phyloP scores from a whole-genome alignment of 2,329 filamentous ascomycete genomes.

The Fusarium neocosmosporiellum region DNA sequence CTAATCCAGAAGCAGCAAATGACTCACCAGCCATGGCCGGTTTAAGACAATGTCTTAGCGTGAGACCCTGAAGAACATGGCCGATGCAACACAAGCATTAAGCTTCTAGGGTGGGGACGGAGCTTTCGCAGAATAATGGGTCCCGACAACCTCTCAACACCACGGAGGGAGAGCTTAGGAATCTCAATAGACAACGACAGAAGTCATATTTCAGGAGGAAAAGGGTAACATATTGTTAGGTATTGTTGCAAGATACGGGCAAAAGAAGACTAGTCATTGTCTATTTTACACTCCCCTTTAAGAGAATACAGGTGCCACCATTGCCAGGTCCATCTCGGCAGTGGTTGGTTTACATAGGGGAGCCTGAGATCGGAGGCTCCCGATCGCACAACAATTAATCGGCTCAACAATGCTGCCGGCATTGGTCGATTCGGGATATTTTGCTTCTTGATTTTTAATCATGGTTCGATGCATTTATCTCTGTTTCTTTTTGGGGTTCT shows the following conservation, averaged over 20 bases:
- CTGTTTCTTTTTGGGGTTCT: not conserved
- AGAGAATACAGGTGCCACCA: not conserved
- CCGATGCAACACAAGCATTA: not conserved
- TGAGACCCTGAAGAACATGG: not conserved
- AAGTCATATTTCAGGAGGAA: not conserved
- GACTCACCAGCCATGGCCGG: not conserved
- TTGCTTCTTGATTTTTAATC: not conserved
- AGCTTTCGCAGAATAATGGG: not conserved
- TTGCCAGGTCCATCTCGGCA: not conserved
- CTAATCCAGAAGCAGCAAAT: not conserved
- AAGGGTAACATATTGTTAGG: not conserved
- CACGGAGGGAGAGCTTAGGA: not conserved
- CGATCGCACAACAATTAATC: not conserved
- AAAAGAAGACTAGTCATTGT: not conserved
- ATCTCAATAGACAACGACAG: not conserved
- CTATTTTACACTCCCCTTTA: not conserved
- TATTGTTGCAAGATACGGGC: not conserved
- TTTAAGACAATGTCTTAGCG: not conserved
- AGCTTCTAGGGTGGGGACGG: not conserved
- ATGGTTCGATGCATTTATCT: not conserved
- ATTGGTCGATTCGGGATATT: not conserved
- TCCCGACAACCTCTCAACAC: not conserved
- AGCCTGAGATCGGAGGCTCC: slow-evolving; percentile 4
- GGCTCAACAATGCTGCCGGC: not conserved
- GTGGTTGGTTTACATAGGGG: not conserved